Conservation (phyloP, 1,284 basidiomycete species). For the Waitea zeae region DNA sequence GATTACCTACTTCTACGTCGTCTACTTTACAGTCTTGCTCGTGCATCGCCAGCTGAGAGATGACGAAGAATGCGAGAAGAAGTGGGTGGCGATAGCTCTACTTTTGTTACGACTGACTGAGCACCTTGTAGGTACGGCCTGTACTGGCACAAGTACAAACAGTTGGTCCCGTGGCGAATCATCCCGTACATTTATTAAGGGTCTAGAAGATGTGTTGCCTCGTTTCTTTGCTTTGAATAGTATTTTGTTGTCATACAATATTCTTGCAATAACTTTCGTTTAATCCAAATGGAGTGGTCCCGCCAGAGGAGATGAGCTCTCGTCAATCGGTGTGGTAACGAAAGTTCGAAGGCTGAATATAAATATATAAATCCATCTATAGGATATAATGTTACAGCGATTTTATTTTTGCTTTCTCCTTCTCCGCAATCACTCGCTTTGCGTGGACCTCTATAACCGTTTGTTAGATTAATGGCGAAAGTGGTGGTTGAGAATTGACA, state of each 20-base stretch:
- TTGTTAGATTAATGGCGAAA: conserved; percentile 4
- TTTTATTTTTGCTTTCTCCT: conserved; percentile 71
- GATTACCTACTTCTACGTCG: conserved; percentile 91
- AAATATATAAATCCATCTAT: too few relatives aligned
- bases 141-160: conserved; percentile 81
- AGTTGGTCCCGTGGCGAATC: conserved; percentile 76
- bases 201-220: too few relatives aligned
- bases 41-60: conserved; percentile 85
- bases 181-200: conserved; percentile 76
- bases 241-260: too few relatives aligned
- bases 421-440: conserved; percentile 62
- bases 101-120: conserved; percentile 5
- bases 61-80: conserved; percentile 81
- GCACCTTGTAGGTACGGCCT: conserved; percentile 36
- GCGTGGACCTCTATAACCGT: conserved; percentile 48
- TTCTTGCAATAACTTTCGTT: too few relatives aligned
- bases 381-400: too few relatives aligned
- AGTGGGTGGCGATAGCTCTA: conserved; percentile 28
- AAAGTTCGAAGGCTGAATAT: too few relatives aligned
- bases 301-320: too few relatives aligned
- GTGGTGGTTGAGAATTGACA: conserved; percentile 6
- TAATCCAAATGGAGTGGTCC: too few relatives aligned
- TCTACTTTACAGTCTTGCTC: conserved; percentile 82
- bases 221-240: too few relatives aligned
- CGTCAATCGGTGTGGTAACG: too few relatives aligned